These are phyloP conservation scores for Malassezia slooffiae DNA, from an alignment of 1,284 basidiomycete genomes.

Conservation along the genomic window DNA sequence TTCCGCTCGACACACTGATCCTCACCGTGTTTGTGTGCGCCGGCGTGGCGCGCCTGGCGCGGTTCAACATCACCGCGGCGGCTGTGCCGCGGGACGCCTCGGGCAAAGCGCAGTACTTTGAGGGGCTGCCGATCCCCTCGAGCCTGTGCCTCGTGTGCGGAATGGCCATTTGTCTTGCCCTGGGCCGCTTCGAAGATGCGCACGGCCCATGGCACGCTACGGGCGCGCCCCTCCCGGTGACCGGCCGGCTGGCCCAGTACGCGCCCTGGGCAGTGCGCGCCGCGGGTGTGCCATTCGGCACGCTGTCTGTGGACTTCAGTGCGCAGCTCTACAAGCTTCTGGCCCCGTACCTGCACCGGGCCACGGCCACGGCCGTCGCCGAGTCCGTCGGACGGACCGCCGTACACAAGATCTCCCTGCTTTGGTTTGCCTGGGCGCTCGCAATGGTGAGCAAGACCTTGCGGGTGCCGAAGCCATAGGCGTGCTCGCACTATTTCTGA, in stretches of 20 bases:
- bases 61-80: slow-evolving; percentile 97
- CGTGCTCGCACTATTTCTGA: too few species aligned
- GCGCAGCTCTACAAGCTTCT: slow-evolving; percentile 11
- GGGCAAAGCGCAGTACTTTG: slow-evolving; percentile 90
- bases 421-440: slow-evolving; percentile 37
- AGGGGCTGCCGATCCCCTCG: slow-evolving; percentile 91
- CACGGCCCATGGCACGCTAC: slow-evolving; percentile 22
- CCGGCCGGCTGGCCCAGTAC: slow-evolving; percentile 23
- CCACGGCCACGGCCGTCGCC: slow-evolving; percentile 5
- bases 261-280: slow-evolving; percentile 14
- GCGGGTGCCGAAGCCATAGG: slow-evolving; percentile 40
- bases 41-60: slow-evolving; percentile 85
- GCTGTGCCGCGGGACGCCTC: slow-evolving; percentile 73
- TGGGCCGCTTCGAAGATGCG: slow-evolving; percentile 51
- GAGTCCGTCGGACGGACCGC: slow-evolving; percentile 17
- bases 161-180: slow-evolving; percentile 69
- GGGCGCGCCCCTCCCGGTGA: slow-evolving; percentile 14
- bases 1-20: slow-evolving; percentile 73
- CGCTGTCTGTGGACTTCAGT: slow-evolving; percentile 23
- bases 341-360: neutral
- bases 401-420: slow-evolving; percentile 32
- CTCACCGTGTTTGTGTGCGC: slow-evolving; percentile 87
- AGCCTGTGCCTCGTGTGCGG: slow-evolving; percentile 69
- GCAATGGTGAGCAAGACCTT: slow-evolving; percentile 44
- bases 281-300: slow-evolving; percentile 35